Evolutionary conservation across 352 stramenopile species (phyloP), one percentile per base, ranked within the genome.

Genomic region (Peronospora farinosa): DNA sequence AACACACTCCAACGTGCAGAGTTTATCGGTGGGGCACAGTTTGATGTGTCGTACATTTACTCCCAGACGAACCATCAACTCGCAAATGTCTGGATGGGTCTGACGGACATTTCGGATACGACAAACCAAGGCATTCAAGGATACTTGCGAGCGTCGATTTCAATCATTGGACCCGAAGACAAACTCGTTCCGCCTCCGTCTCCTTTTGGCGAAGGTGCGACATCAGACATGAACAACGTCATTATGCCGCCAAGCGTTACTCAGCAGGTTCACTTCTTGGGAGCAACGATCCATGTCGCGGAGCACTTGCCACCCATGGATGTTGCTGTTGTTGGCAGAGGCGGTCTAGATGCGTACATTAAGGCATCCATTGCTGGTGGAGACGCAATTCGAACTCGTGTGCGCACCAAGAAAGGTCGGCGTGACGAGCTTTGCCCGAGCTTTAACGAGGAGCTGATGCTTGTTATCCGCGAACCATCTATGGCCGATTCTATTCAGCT

Each of bases 1-100:
- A 91, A 95, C 55, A 87, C 85, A 5, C 60, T 94, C 13, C 72
- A 88, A 49, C 78, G 81, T n/a, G 84, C 86, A 38, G 86, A 95
- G 44, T 71, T 96, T 7, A 96, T 97, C 45, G 88, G 88, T 35
- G 74, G 67, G 2, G 84, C 84, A 11, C 79, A 87, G 40, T 92
- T 96, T 46, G 87, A 96, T 31, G 60, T 88, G 15, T 89, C 83
- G 40, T 93, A 91, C 66, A 69, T 93, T 39, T 92, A 96, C 61
- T 90, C 83, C 4, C 72, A 85, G 49, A 53, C 71, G 15, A 89
- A 96, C 49, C 87, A 97, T 48, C 83, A 96, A 51, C 65, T 96
- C 13, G 78, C 88, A 21, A 90, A 93, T 38, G 75, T 92, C 30
- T 97, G 89, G 89, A 83, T 97, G 27, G 84, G 83, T 37, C 53